Base-by-base conservation (phyloP, 768 basidiomycete species). In the Postia placenta region DNA sequence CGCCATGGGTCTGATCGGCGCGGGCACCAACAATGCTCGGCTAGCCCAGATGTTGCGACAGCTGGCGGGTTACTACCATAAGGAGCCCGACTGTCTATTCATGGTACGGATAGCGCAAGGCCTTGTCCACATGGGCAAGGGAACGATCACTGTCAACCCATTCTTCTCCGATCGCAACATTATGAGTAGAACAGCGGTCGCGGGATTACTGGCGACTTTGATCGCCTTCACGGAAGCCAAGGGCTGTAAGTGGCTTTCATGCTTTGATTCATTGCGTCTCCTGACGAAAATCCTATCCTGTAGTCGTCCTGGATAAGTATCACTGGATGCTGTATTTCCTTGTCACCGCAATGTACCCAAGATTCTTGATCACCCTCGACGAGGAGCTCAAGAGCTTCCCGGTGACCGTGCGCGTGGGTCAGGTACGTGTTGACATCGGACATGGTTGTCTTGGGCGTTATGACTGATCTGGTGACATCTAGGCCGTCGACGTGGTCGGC, bases 321-420 rank as follows among this genome's bases (percentile, higher is more conserved):
- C 96, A 98, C 69, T 99, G 96, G 96, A 96, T 97, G 92, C 71
- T 98, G 49, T 99, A 90, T 73, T 93, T 94, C 79, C 79, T 98
- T 24, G 85, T 84, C 5, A 86, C 92, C 2, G 89, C 93, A 51
- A 98, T 99, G 96, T 95, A 92, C 70, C 96, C 96, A 28, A 84
- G 94, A 49, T 97, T 98, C 87, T 70, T 99, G 61, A 97, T 98
- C 67, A 96, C 94, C 0, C 81, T 99, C 17, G 84, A 95, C 68
- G 95, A 98, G 68, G 79, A 93, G 50, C 81, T 95, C 51, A 80
- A 92, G 56, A 83, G 76, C 63, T 72, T 83, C 48, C 87, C 92
- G 2, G 89, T 96, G 28, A 94, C 92, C 14, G 92, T 97, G 42
- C 87, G 96, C 30, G 96, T 99, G 19, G 96, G 96, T 15, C 87